These are phyloP conservation scores for Acacia pycnantha DNA, from an alignment of 331 rosid genomes.

Conservation along the genomic window DNA sequence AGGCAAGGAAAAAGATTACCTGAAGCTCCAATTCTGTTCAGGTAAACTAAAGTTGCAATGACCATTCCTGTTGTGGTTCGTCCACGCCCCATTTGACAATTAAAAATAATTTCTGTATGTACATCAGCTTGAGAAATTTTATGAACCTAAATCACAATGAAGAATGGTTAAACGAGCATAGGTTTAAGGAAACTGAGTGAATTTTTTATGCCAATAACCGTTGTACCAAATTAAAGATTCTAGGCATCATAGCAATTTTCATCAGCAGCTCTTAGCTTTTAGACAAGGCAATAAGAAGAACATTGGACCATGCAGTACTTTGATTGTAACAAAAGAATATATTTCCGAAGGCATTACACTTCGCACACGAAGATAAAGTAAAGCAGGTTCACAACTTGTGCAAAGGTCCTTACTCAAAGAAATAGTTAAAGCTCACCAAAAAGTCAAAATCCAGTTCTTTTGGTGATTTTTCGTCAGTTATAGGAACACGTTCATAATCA, in stretches of 20 bases:
- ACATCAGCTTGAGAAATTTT: slow-evolving; percentile 76
- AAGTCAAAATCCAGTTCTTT: slow-evolving; percentile 60
- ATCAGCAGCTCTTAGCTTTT: slow-evolving; percentile 1
- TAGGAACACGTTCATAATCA: slow-evolving; percentile 92
- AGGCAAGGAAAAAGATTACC: slow-evolving; percentile 43
- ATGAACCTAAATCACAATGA: slow-evolving; percentile 46
- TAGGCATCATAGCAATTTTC: not conserved
- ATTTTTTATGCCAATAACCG: not conserved
- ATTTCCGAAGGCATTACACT: not conserved
- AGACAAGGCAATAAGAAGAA: slow-evolving; percentile 7
- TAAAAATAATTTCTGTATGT: slow-evolving; percentile 76
- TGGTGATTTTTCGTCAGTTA: slow-evolving; percentile 90
- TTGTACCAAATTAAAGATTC: slow-evolving; percentile 15
- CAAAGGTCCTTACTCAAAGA: not conserved
- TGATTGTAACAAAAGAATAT: slow-evolving; percentile 10
- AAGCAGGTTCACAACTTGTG: slow-evolving; percentile 12
- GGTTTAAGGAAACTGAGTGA: slow-evolving; percentile 9
- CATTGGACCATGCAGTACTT: slow-evolving; percentile 11
- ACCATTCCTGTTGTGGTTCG: slow-evolving; percentile 96
- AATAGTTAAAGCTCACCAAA: slow-evolving; percentile 40
- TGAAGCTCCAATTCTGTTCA: slow-evolving; percentile 80
- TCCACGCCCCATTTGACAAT: slow-evolving; percentile 99
- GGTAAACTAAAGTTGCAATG: slow-evolving; percentile 81
- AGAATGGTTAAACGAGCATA: slow-evolving; percentile 21
- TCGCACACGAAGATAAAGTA: not conserved